These are phyloP conservation scores for Globisporangium emineosum DNA, from an alignment of 352 stramenopile species.

Conservation along the genomic window DNA sequence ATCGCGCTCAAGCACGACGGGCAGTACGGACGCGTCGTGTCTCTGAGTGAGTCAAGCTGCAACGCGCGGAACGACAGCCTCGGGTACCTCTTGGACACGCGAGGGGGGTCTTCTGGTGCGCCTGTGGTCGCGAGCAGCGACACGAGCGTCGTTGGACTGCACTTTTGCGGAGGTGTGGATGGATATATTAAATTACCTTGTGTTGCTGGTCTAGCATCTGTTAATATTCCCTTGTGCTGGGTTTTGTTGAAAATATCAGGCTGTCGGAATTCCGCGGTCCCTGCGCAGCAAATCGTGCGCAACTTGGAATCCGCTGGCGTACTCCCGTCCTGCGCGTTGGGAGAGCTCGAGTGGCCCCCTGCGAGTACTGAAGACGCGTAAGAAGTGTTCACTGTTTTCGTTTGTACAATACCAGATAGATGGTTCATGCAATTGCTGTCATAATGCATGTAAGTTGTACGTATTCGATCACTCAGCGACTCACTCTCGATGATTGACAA, in stretches of 20 bases:
- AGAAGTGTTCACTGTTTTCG: too few species aligned
- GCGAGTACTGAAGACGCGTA: background rate
- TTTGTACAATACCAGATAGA: background rate
- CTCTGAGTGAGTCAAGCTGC: slow-evolving; percentile 28
- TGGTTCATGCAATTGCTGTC: background rate
- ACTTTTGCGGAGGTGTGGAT: slow-evolving; percentile 49
- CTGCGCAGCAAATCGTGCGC: slow-evolving; percentile 30
- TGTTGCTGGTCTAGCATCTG: too few species aligned
- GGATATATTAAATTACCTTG: too few species aligned
- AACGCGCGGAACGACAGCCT: slow-evolving; percentile 30
- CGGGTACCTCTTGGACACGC: slow-evolving; percentile 43
- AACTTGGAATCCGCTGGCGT: slow-evolving; percentile 14
- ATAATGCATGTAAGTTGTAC: background rate
- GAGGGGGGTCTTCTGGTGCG: slow-evolving; percentile 46
- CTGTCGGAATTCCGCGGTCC: slow-evolving; percentile 40
- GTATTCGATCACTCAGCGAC: background rate
- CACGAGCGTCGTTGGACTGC: slow-evolving; percentile 38
- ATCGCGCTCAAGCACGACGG: slow-evolving; percentile 39
- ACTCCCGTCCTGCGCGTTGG: slow-evolving; percentile 25
- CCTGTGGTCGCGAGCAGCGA: slow-evolving; percentile 42
- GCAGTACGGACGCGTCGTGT: slow-evolving; percentile 26
- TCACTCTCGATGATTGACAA: background rate
- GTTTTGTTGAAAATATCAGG: slow-evolving; percentile 8
- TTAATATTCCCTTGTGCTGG: too few species aligned
- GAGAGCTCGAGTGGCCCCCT: slow-evolving; percentile 11